Conservation (phyloP, 1,284 basidiomycete species). For the Moesziomyces globuligerus region DNA sequence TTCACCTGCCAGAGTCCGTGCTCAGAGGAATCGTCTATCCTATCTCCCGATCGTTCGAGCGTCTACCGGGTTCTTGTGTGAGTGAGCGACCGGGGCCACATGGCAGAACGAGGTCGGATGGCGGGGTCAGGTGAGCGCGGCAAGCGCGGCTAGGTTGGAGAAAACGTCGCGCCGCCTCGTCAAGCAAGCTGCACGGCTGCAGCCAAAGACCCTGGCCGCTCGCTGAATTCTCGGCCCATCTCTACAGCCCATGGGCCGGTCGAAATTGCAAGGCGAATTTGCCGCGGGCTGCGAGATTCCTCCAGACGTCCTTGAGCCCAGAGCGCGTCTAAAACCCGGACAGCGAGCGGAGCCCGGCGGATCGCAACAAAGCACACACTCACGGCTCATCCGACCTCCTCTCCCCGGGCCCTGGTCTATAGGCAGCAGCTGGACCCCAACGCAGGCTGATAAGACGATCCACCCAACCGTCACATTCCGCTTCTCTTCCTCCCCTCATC, state of each 20-base stretch:
- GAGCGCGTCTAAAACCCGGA: neutral
- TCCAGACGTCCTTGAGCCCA: neutral
- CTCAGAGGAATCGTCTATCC: no score
- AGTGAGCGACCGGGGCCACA: neutral
- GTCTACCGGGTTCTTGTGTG: no score
- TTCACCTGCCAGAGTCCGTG: no score
- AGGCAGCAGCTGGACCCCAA: no score
- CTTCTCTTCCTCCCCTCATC: no score
- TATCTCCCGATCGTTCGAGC: neutral
- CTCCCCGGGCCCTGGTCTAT: no score
- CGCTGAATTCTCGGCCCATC: neutral
- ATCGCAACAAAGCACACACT: no score
- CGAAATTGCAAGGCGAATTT: neutral
- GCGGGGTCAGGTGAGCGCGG: slow-evolving; percentile 7
- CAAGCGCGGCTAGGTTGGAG: slow-evolving; percentile 2
- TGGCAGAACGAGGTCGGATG: neutral
- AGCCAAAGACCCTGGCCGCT: slow-evolving; percentile 1
- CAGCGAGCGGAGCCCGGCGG: no score
- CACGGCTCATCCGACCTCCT: no score
- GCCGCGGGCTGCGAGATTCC: slow-evolving; percentile 1
- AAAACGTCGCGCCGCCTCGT: slow-evolving; percentile 6
- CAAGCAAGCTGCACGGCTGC: slow-evolving; percentile 2
- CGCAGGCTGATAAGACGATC: no score
- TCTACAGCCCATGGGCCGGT: neutral
- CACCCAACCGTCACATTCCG: no score